Evolutionary conservation across 2,329 filamentous ascomycete species (phyloP).

Genomic region (Calonectria ilicicola): DNA sequence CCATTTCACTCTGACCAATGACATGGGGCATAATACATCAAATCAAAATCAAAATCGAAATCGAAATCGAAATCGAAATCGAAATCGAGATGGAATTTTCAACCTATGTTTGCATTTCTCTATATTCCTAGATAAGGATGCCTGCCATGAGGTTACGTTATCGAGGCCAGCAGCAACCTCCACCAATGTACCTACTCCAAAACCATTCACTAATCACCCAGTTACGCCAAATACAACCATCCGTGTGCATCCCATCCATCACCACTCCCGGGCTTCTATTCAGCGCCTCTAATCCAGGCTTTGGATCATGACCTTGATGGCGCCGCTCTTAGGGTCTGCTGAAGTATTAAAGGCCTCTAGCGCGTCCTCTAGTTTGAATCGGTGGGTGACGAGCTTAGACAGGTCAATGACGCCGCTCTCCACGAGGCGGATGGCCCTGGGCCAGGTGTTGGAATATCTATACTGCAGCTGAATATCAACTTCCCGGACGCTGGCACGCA

Average conservation of each 20-base stretch:
- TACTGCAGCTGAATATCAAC: constrained; percentile 98
- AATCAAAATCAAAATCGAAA: not conserved
- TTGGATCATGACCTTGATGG: constrained; percentile 98
- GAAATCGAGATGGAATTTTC: not conserved
- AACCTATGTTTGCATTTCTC: constrained; percentile 22
- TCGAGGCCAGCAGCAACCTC: constrained; percentile 29
- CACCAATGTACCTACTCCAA: constrained; percentile 13
- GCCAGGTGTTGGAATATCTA: constrained; percentile 96
- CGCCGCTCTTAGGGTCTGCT: constrained; percentile 87
- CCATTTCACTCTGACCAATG: not conserved
- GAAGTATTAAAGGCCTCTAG: constrained; percentile 91
- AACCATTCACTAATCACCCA: constrained; percentile 35
- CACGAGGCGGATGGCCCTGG: constrained; percentile 88
- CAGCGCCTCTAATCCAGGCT: constrained; percentile 63
- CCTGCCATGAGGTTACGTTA: constrained; percentile 20
- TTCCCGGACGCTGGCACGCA: constrained; percentile 90
- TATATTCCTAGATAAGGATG: constrained; percentile 32
- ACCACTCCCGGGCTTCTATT: constrained; percentile 44
- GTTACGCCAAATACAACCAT: constrained; percentile 39
- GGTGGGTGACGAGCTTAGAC: constrained; percentile 86
- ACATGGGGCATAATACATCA: not conserved
- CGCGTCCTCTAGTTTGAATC: constrained; percentile 87
- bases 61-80: not conserved
- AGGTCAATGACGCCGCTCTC: constrained; percentile 87
- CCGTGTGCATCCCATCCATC: constrained; percentile 26